Base-by-base conservation (phyloP, 164 flowering plant genomes). In the Magnolia kwangsiensis region DNA sequence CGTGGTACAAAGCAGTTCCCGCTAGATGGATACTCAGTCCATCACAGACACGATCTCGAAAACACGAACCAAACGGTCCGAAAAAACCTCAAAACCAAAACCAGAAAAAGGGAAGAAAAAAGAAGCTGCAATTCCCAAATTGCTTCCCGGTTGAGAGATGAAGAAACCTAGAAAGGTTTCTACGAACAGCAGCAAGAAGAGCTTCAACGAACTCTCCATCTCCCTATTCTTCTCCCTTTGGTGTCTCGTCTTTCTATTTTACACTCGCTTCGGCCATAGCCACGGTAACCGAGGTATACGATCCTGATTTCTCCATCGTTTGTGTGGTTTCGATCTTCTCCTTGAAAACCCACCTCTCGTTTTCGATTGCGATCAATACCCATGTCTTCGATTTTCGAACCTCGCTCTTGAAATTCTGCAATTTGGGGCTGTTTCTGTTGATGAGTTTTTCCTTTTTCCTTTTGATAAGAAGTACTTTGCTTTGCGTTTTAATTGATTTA, bases 171-270 rank as follows among this genome's bases (percentile, higher is more conserved):
- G 79, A 65, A 77, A 80, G 58, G 81, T 27, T 19, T 14, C 16
- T 51, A 21, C 50, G n/a, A 67, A 19, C 20, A 68, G 65, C 49
- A 65, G 29, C 29, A 76, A 65, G 6, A 82, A 71, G 71, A 82
- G 77, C 79, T 82, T 83, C 29, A 82, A 63, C 73, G 85, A 87
- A 69, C 83, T 90, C 20, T 87, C 90, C 2, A 64, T 86, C 71
- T 83, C 90, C 66, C 71, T 89, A 67, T 76, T 88, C 58, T 63
- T 91, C 76, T 84, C 84, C 2, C 84, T 89, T 50, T 89, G 90
- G 90, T 86, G 87, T 69, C 78, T 86, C 72, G 51, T 85, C 75
- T 80, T 88, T 74, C 74, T 88, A 76, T 84, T 92, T 75, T 87
- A 86, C 79, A 85, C 88, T 37, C 82, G 79, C 67, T 81, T 87